A percentile compares a stretch with the other conserved stretches of the same genome.
Evolutionary conservation across 1,284 basidiomycete genomes (phyloP).

Genomic region (Rhodotorula sp.): DNA sequence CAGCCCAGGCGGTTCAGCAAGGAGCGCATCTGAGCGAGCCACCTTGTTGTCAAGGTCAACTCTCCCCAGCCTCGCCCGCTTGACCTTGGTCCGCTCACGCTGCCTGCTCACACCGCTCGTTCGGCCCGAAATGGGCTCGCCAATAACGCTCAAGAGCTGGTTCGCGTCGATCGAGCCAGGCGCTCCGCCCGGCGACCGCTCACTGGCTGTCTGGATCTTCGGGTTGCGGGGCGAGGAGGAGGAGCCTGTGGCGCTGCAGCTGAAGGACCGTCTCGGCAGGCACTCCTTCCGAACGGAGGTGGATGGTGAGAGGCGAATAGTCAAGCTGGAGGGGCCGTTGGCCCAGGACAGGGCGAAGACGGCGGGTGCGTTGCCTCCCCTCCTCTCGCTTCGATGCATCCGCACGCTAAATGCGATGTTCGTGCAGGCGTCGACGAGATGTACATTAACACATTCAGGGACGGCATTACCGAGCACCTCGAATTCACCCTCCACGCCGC

Average conservation of each 20-base stretch:
- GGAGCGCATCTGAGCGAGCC: too few species aligned
- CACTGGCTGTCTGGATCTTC: constrained; percentile 1
- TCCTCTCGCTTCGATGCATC: neutral
- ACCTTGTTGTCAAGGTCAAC: too few species aligned
- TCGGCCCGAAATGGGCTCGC: too few species aligned
- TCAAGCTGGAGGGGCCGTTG: constrained; percentile 1
- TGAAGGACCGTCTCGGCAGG: neutral
- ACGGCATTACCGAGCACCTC: constrained; percentile 1
- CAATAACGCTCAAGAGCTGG: constrained; percentile 1
- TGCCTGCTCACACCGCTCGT: too few species aligned
- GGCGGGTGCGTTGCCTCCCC: neutral
- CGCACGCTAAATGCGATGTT: neutral
- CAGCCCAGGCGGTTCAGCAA: too few species aligned
- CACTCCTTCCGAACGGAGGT: neutral
- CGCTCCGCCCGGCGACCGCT: neutral
- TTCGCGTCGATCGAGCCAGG: constrained; percentile 7
- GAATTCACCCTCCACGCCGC: constrained; percentile 2
- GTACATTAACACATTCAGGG: neutral
- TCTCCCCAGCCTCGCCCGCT: too few species aligned
- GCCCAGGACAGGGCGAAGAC: neutral
- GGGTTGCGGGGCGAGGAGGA: neutral
- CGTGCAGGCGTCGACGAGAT: neutral
- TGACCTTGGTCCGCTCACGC: too few species aligned
- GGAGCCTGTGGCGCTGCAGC: neutral
- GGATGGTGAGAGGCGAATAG: neutral